phyloP scores from a whole-genome alignment of 805 yeast species.

The Wickerhamomyces strasburgensis region DNA sequence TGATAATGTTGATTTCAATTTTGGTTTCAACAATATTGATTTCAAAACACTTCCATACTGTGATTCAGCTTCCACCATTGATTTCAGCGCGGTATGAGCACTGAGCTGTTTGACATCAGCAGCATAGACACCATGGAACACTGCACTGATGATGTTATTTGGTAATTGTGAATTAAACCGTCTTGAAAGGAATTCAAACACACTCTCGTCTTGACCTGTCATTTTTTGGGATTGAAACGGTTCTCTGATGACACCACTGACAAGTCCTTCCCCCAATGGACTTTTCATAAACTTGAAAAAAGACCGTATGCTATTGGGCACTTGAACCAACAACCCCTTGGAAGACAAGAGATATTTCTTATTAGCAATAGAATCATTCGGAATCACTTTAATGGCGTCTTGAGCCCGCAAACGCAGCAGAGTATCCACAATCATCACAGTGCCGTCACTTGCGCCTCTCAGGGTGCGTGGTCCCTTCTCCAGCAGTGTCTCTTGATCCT shows the following conservation, averaged over 20 bases:
- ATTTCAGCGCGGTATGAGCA: constrained; percentile 53
- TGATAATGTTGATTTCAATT: constrained; percentile 16
- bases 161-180: constrained; percentile 57
- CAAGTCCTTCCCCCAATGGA: constrained; percentile 41
- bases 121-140: constrained; percentile 87
- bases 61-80: constrained; percentile 52
- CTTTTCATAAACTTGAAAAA: constrained; percentile 32
- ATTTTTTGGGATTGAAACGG: constrained; percentile 36
- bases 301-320: constrained; percentile 41
- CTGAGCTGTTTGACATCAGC: constrained; percentile 71
- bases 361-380: constrained; percentile 57
- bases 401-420: constrained; percentile 40
- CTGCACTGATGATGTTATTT: constrained; percentile 67
- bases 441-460: constrained; percentile 78
- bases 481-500: constrained; percentile 30
- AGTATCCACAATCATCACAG: constrained; percentile 60
- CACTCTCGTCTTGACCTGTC: constrained; percentile 56
- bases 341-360: constrained; percentile 57
- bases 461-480: constrained; percentile 93
- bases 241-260: constrained; percentile 45
- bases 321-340: constrained; percentile 42
- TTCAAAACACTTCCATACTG: constrained; percentile 53
- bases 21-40: constrained; percentile 27
- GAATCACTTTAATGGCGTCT: constrained; percentile 55
- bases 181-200: constrained; percentile 60